Evolutionary conservation across 441 rosid genomes (phyloP).

Genomic region (Sinapis alba): DNA sequence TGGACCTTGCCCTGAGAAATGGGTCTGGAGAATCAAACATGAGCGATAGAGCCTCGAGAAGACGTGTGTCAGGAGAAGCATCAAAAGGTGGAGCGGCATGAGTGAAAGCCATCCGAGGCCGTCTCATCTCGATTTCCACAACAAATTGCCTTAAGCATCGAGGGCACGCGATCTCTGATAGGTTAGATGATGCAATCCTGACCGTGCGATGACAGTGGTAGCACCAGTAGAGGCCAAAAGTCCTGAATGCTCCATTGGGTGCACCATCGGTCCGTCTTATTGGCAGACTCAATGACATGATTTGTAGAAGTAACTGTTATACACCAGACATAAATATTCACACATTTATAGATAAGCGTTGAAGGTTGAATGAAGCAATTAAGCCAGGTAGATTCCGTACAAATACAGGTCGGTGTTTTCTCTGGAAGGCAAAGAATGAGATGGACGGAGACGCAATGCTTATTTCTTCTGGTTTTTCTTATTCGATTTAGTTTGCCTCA

Average conservation of each 20-base stretch:
- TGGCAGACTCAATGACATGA: conserved; percentile 57
- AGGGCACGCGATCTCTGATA: conserved; percentile 58
- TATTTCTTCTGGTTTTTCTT: conserved; percentile 13
- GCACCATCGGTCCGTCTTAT: conserved; percentile 32
- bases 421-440: conserved; percentile 31
- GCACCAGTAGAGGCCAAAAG: conserved; percentile 73
- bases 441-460: conserved; percentile 26
- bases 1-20: conserved; percentile 36
- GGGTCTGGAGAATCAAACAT: conserved; percentile 62
- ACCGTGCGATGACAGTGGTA: conserved; percentile 67
- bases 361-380: conserved; percentile 29
- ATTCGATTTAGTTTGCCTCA: conserved; percentile 8
- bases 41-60: conserved; percentile 75
- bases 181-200: conserved; percentile 49
- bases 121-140: conserved; percentile 47
- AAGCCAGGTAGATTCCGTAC: conserved; percentile 27
- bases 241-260: conserved; percentile 25
- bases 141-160: conserved; percentile 64
- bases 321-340: not conserved
- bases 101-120: conserved; percentile 49
- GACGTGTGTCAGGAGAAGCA: conserved; percentile 74
- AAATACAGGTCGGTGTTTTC: conserved; percentile 16
- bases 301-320: conserved; percentile 7
- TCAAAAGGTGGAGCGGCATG: conserved; percentile 63
- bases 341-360: conserved; percentile 16